phyloP scores from a whole-genome alignment of 2,329 filamentous ascomycete species.

The Basipetospora chlamydospora region DNA sequence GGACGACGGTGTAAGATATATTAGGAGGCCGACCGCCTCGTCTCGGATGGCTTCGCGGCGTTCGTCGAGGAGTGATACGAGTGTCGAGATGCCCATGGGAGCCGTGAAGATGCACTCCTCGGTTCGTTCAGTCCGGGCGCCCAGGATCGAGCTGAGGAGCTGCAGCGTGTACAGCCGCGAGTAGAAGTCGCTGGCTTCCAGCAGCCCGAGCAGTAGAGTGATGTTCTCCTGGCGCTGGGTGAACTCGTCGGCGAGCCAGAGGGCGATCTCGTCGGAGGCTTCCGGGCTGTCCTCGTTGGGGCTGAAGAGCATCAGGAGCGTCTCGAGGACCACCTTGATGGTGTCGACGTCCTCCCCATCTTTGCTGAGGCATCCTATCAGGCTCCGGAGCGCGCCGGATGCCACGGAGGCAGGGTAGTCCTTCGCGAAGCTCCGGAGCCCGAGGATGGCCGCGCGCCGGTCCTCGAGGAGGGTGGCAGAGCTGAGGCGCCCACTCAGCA shows the following conservation, averaged over 20 bases:
- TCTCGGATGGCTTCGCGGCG: conserved; percentile 75
- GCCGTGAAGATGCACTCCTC: conserved; percentile 90
- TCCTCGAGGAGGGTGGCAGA: conserved; percentile 91
- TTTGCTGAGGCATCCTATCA: conserved; percentile 73
- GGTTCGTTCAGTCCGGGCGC: conserved; percentile 75
- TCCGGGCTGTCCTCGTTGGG: conserved; percentile 63
- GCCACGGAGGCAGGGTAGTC: conserved; percentile 92
- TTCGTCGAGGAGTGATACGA: conserved; percentile 77
- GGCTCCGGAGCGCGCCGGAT: conserved; percentile 74
- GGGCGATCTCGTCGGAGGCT: conserved; percentile 85
- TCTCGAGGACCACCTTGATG: conserved; percentile 88
- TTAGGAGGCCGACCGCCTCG: conserved; percentile 75
- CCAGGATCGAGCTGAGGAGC: conserved; percentile 72
- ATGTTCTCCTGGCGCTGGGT: conserved; percentile 97
- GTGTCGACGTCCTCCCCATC: conserved; percentile 95
- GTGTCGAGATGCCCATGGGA: conserved; percentile 71
- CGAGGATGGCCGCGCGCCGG: conserved; percentile 80
- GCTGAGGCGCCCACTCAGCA: conserved; percentile 71
- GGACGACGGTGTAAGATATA: conserved; percentile 74
- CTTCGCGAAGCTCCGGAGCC: conserved; percentile 89
- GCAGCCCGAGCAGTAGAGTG: conserved; percentile 72
- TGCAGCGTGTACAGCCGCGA: conserved; percentile 83
- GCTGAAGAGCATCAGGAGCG: conserved; percentile 80
- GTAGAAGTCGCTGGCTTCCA: conserved; percentile 80
- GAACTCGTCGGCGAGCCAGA: conserved; percentile 97